Conservation (phyloP, 306 rosid species). For the Coriaria nepalensis region DNA sequence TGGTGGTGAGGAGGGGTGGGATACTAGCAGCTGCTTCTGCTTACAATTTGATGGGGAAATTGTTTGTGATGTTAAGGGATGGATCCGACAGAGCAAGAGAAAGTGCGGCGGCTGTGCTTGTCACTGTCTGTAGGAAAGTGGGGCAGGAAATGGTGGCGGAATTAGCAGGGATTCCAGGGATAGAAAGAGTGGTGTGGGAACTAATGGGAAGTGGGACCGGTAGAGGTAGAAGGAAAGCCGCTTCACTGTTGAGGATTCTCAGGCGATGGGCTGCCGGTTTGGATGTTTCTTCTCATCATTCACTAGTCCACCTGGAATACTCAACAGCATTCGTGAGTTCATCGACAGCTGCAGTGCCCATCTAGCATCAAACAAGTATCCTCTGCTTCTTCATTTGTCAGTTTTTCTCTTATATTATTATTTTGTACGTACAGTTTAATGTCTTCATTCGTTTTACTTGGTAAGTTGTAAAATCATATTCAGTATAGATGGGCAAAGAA, state of each 20-base stretch:
- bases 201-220: slow-evolving; percentile 61
- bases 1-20: slow-evolving; percentile 78
- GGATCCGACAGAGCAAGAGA: slow-evolving; percentile 75
- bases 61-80: slow-evolving; percentile 42
- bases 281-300: slow-evolving; percentile 6
- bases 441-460: neutral
- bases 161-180: slow-evolving; percentile 44
- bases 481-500: too few relatives aligned
- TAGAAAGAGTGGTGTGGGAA: slow-evolving; percentile 83
- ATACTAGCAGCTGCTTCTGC: slow-evolving; percentile 55
- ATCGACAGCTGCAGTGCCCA: neutral
- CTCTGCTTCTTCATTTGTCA: too few relatives aligned
- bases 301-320: too few relatives aligned
- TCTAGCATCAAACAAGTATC: neutral
- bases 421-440: neutral
- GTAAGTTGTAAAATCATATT: too few relatives aligned
- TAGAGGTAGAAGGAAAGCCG: slow-evolving; percentile 73
- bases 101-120: slow-evolving; percentile 78
- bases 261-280: slow-evolving; percentile 87
- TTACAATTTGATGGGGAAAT: slow-evolving; percentile 28
- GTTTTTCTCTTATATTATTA: too few relatives aligned
- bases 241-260: slow-evolving; percentile 57
- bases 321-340: neutral
- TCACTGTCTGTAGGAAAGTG: slow-evolving; percentile 63
- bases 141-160: slow-evolving; percentile 74